Conservation (phyloP, 1,139 yeast species). For the Dujonia santamariae region DNA sequence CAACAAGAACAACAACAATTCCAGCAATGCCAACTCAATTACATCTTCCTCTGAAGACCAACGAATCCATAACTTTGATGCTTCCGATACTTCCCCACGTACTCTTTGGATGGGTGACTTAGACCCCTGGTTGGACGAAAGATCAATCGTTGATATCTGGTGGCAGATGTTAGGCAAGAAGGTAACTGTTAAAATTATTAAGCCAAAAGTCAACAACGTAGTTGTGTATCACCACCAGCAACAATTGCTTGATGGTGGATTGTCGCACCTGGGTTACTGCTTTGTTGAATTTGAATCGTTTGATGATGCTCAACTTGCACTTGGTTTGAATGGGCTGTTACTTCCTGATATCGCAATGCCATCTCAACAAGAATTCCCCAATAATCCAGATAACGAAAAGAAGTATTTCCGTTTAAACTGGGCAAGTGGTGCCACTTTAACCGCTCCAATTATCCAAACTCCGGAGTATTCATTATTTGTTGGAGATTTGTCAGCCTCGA, state of each 20-base stretch:
- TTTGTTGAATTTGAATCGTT: slow-evolving; percentile 63
- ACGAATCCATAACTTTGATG: neutral
- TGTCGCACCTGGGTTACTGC: slow-evolving; percentile 69
- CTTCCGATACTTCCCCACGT: slow-evolving; percentile 34
- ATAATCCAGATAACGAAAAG: slow-evolving; percentile 52
- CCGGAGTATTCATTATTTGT: slow-evolving; percentile 68
- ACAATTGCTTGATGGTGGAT: slow-evolving; percentile 21
- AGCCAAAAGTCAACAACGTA: slow-evolving; percentile 32
- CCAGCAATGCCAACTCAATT: neutral
- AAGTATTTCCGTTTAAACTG: slow-evolving; percentile 66
- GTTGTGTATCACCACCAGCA: slow-evolving; percentile 14
- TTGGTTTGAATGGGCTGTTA: slow-evolving; percentile 60
- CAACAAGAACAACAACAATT: too few species aligned
- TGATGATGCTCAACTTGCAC: slow-evolving; percentile 64
- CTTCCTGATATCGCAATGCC: slow-evolving; percentile 58
- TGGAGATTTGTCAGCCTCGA: slow-evolving; percentile 74
- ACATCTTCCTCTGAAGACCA: slow-evolving; percentile 1
- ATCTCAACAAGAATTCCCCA: slow-evolving; percentile 39
- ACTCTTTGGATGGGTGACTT: slow-evolving; percentile 81
- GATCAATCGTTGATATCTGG: slow-evolving; percentile 59
- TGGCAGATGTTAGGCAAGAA: slow-evolving; percentile 39
- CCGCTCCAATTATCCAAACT: slow-evolving; percentile 49
- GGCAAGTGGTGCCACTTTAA: slow-evolving; percentile 65
- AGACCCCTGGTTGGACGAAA: slow-evolving; percentile 71
- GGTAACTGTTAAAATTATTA: slow-evolving; percentile 52